Conservation (phyloP, 306 rosid genomes). For the Morella rubra region DNA sequence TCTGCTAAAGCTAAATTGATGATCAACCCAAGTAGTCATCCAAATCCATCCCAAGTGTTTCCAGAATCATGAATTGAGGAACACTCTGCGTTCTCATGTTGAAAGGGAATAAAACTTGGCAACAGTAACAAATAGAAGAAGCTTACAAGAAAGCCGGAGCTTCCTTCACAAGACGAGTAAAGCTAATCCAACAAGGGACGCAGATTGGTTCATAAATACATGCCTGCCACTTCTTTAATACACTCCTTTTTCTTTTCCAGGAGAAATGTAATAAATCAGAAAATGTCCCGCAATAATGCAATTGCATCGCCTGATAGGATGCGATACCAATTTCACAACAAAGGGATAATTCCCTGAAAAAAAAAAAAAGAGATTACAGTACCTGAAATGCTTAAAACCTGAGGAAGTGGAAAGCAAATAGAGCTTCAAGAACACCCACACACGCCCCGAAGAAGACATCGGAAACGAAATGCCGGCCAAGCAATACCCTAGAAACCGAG, state of each 20-base stretch:
- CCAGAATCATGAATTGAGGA: not conserved
- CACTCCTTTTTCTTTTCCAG: not conserved
- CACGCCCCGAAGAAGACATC: constrained; percentile 42
- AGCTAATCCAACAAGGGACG: not conserved
- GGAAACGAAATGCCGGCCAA: constrained; percentile 45
- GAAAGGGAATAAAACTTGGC: not conserved
- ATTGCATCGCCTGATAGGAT: not conserved
- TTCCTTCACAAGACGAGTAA: not conserved
- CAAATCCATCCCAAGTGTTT: not conserved
- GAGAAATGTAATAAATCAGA: not conserved
- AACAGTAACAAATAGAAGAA: not conserved
- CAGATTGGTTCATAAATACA: not conserved
- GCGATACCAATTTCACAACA: not conserved
- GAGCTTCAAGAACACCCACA: constrained; percentile 42
- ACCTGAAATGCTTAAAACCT: constrained; percentile 31
- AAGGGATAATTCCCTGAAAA: not conserved
- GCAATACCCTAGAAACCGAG: constrained; percentile 41
- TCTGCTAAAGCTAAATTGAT: not conserved
- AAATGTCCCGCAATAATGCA: not conserved
- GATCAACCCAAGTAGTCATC: not conserved
- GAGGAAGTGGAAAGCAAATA: constrained; percentile 39
- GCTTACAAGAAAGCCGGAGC: not conserved
- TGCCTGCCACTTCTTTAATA: not conserved
- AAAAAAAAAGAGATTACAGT: not conserved
- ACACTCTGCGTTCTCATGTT: not conserved